Evolutionary conservation across 2,329 filamentous ascomycete genomes (phyloP), one percentile per base, ranked within the genome.

Genomic region (Penicillium sp.): DNA sequence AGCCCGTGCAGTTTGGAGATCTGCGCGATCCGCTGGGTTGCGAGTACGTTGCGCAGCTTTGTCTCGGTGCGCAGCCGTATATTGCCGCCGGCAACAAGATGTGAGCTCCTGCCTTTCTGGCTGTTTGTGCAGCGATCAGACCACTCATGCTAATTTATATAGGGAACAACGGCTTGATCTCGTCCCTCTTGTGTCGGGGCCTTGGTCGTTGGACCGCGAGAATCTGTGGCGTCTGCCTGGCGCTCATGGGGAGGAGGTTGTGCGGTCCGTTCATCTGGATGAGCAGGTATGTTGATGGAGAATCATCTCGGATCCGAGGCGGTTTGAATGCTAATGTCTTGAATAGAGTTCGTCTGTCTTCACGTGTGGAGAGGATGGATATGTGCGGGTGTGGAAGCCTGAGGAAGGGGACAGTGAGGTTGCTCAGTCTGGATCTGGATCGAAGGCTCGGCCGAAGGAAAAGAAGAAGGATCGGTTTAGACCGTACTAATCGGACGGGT

Each of bases 41-140:
- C 62, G 82, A 85, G 70, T 87, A 87, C 66, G 77, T 86, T 5
- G 79, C 82, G 18, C 80, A 83, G 62, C 65, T 86, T 48, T 71
- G 81, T 43, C 67, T 75, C 54, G 70, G 75, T 34, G 72, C 72
- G 8, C 72, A 72, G 24, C 66, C 73, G 2, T 77, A 74, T 56
- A 64, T 82, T 53, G 80, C 74, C 5, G 75, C 75, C 21, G 81
- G 80, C 9, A 79, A 77, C 54, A 79, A 81, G 50, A 75, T 75
- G 79, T 81, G 68, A 45, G 72, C 68, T 38, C 36, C 11, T 45
- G 5, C 2, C 11, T 29, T 38, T 22, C 18, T 24, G 10, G 34
- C 13, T 29, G 29, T 40, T 29, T 43, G 7, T 13, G 45, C 11
- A 42, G 14, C 41, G 18, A 18, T 18, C 18, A 18, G 18, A 18